Base-by-base conservation (phyloP, 768 basidiomycete species). In the Coprinopsis strossmayeri region DNA sequence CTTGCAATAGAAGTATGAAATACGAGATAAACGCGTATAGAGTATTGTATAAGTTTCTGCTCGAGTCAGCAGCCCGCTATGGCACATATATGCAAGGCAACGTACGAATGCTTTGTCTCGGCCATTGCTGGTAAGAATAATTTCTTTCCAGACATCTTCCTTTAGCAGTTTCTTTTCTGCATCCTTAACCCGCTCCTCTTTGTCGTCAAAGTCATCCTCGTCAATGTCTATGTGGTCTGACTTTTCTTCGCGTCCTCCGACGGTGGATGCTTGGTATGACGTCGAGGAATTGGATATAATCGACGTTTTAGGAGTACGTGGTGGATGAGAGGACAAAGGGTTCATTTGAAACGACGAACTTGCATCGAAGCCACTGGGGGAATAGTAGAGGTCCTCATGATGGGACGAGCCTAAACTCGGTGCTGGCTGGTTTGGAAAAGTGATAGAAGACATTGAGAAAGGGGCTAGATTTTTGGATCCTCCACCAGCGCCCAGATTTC, bases 1-100 rank as follows among this genome's bases (percentile, higher is more conserved):
- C 66, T 57, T 5, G 72, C 69, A 34, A 82, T 40, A 2, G 77
- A 71, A 45, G 67, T 65, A 60, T 92, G 89, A 61, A 88, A 79
- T 26, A 86, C 61, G 28, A 91, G 71, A 62, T 82, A 87, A 44
- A 90, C 66, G 40, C 79, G 79, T 53, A 92, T 78, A 20, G 84
- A 76, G 62, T 91, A 92, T 70, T 92, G 90, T 48, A 92, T 80
- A 48, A 91, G 58, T 90, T 92, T 92, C 89, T 91, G 44, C 39
- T 48, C 23, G 15, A 21, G 25, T 21, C 41, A 51, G 17, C n/a
- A n/a, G n/a, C n/a, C n/a, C n/a, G n/a, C n/a, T n/a, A n/a, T n/a
- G n/a, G n/a, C n/a, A n/a, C n/a, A n/a, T n/a, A n/a, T n/a, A n/a
- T n/a, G n/a, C n/a, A n/a, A n/a, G n/a, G n/a, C 40, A 34, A 76